Base-by-base conservation (phyloP, 1,139 yeast species). In the Candida sanyaensis region DNA sequence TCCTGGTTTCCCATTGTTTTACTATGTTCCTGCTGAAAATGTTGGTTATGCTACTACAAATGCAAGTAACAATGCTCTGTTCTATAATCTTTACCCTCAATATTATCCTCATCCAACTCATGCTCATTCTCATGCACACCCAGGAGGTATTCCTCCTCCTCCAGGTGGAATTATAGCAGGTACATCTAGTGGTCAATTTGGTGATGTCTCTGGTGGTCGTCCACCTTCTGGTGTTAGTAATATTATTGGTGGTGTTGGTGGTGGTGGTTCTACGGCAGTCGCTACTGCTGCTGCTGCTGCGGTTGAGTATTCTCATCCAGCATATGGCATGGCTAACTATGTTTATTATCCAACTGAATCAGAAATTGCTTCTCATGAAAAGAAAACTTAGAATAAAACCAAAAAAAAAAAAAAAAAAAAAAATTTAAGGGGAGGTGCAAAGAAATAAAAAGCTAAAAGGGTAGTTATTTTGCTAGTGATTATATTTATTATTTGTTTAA, bases 21-120 rank as follows among this genome's bases (percentile, higher is more conserved):
- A 61, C 50, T 63, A 62, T 48, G 54, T 64, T 26, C 68, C 68
- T 12, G 53, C 47, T 17, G 50, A 48, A 29, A 51, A 46, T 37
- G 43, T 43, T 6, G 46, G 47, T 38, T 47, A 44, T 40, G 41
- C 51, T 13, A 32, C 29, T 10, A 27, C 49, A 8, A 29, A 32
- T 21, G n/a, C 51, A 26, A 29, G 28, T 37, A 36, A 28, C 24
- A 30, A 23, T 37, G 42, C 53, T 26, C 50, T 50, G 23, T 61
- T 54, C 45, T 62, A 57, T 43, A 56, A 54, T 41, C 56, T 63
- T 24, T 61, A 59, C 43, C 58, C 55, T 12, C 61, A 54, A 27
- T 59, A 56, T 48, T 52, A 39, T 33, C 43, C 41, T 7, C 41
- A 30, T 26, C 28, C 28, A 6, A 26, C 28, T 5, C 28, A 26